These are phyloP conservation scores for Pilobolus umbonatus DNA, from an alignment of 192 early-diverging fungal species.

Conservation along the genomic window DNA sequence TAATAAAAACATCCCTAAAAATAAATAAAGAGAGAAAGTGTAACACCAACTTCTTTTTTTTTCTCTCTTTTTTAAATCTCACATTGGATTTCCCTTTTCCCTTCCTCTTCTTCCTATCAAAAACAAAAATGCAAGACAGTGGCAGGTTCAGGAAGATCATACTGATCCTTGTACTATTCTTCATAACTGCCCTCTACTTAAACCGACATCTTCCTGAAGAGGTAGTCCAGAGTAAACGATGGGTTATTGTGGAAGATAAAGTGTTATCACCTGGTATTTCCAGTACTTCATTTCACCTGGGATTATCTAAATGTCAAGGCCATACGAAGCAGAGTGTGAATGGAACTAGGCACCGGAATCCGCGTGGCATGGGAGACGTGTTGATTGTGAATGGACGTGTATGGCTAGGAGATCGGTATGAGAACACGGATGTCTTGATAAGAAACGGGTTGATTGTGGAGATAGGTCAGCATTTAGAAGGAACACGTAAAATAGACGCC, in stretches of 20 bases:
- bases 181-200: too few species aligned
- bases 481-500: slow-evolving; percentile 50
- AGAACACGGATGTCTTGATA: slow-evolving; percentile 59
- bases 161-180: too few species aligned
- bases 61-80: too few species aligned
- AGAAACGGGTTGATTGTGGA: slow-evolving; percentile 52
- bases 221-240: too few species aligned
- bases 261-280: slow-evolving; percentile 27
- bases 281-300: slow-evolving; percentile 6
- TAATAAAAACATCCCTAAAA: too few species aligned
- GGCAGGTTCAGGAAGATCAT: too few species aligned
- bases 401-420: slow-evolving; percentile 31
- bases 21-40: too few species aligned
- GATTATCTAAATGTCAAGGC: slow-evolving; percentile 14
- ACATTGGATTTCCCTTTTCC: too few species aligned
- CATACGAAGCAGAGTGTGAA: neutral
- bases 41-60: too few species aligned
- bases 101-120: too few species aligned
- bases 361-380: slow-evolving; percentile 35
- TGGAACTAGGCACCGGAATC: slow-evolving; percentile 35
- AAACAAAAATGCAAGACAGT: too few species aligned
- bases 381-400: slow-evolving; percentile 59
- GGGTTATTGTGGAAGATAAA: too few species aligned
- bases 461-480: slow-evolving; percentile 38
- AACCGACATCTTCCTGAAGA: neutral